Base-by-base conservation (phyloP, 371 early-diverging fungal species). In the Parasitella parasitica region DNA sequence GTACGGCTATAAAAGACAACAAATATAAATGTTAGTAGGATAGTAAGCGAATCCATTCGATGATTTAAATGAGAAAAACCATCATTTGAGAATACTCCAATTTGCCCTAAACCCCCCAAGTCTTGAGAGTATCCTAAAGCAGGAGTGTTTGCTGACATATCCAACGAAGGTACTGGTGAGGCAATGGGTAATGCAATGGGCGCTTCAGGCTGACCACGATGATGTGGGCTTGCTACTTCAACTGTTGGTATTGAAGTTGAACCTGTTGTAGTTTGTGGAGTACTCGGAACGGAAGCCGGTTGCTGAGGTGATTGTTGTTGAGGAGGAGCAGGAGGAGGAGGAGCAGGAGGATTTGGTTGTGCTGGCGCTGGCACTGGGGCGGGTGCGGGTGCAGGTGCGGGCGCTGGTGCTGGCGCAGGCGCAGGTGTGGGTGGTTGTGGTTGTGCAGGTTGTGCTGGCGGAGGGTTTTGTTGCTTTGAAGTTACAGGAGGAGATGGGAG, bases 101-200 rank as follows among this genome's bases (percentile, higher is more conserved):
- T 49, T 32, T 63, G 50, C 4, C 63, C 63, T 18, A 63, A 39
- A 5, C 51, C 52, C 1, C 41, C 63, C 24, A 63, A 18, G 32
- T 41, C 41, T 38, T 32, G 51, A 4, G 51, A 8, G 15, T 56
- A 22, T 2, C 39, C 41, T 8, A 32, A 34, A 9, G 48, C 3
- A 15, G 46, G 46, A 16, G 11, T 41, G n/a, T 28, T 27, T 18
- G 34, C 12, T 48, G 49, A 1, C 16, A 7, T 24, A 27, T 28
- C 5, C 9, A 20, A 8, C 18, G 57, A 1, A 5, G 43, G 8
- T 9, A 41, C 16, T 18, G 34, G 16, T 1, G 24, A 32, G 4
- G 46, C 18, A 41, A 18, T 18, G 6, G 28, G 56, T 24, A 38
- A 24, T 41, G 57, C 32, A 32, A 30, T 16, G 3, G 56, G 28